Conservation (phyloP, 2,329 filamentous ascomycete species). For the Aspergillus terreus region DNA sequence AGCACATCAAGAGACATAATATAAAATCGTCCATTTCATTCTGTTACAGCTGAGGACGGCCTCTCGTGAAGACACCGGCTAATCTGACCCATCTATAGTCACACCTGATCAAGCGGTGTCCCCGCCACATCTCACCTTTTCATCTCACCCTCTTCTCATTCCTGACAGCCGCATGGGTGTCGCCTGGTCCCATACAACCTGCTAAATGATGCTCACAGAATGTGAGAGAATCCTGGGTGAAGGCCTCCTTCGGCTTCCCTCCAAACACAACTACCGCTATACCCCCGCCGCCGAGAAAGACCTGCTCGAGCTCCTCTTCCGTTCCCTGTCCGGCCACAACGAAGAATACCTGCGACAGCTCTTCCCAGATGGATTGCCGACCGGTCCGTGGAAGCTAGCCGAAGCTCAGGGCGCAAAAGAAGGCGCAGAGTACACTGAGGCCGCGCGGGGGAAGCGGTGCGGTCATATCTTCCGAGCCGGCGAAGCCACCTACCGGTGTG, state of each 20-base stretch:
- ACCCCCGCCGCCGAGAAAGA: conserved; percentile 65
- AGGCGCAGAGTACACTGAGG: conserved; percentile 90
- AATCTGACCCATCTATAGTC: too few species aligned
- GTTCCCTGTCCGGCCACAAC: conserved; percentile 74
- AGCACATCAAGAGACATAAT: too few species aligned
- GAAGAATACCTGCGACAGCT: conserved; percentile 72
- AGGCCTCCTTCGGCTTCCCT: conserved; percentile 74
- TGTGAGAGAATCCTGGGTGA: conserved; percentile 78
- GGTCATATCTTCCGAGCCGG: conserved; percentile 96
- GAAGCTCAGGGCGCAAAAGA: conserved; percentile 89
- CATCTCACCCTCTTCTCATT: not conserved
- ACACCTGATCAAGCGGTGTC: not conserved
- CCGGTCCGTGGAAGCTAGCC: conserved; percentile 67
- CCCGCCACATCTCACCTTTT: not conserved
- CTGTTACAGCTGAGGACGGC: too few species aligned
- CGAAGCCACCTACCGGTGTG: conserved; percentile 90
- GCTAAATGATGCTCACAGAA: conserved; percentile 45
- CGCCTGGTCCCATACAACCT: conserved; percentile 13
- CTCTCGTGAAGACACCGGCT: too few species aligned
- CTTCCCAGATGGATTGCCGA: conserved; percentile 72
- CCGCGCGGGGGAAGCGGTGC: conserved; percentile 86
- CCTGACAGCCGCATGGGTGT: conserved; percentile 25
- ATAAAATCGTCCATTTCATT: too few species aligned
- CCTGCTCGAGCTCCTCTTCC: conserved; percentile 78
- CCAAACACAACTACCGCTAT: conserved; percentile 71